Conservation (phyloP, 371 early-diverging fungal genomes). For the Zychaea mexicana region DNA sequence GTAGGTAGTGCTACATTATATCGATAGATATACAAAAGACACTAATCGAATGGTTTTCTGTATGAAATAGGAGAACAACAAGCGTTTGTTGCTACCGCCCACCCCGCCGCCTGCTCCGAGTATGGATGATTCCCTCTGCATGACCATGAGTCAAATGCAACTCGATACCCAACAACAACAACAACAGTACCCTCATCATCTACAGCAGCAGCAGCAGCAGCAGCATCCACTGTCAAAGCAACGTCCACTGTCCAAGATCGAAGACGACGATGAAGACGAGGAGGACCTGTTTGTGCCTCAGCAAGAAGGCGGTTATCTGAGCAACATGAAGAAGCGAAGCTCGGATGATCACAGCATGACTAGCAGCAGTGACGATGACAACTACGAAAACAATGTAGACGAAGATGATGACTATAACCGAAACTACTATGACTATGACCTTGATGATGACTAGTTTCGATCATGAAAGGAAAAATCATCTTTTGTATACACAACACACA, state of each 20-base stretch:
- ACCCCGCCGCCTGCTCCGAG: neutral
- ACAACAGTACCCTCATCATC: neutral
- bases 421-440: constrained; percentile 1
- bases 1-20: neutral
- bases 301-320: neutral
- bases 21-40: neutral
- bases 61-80: neutral
- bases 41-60: too few species aligned
- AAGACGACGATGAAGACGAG: neutral
- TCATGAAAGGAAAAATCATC: neutral
- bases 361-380: neutral
- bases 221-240: too few species aligned
- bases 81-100: neutral
- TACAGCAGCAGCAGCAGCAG: neutral
- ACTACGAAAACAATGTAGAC: neutral
- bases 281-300: neutral
- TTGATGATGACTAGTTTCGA: constrained; percentile 2
- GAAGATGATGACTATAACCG: constrained; percentile 9
- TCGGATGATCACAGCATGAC: neutral
- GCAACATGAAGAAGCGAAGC: neutral
- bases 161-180: neutral
- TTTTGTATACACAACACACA: too few species aligned
- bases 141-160: constrained; percentile 7
- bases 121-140: constrained; percentile 2
- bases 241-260: neutral